These are phyloP conservation scores for Mentha longifolia DNA, from an alignment of 257 asterid species.

Conservation along the genomic window DNA sequence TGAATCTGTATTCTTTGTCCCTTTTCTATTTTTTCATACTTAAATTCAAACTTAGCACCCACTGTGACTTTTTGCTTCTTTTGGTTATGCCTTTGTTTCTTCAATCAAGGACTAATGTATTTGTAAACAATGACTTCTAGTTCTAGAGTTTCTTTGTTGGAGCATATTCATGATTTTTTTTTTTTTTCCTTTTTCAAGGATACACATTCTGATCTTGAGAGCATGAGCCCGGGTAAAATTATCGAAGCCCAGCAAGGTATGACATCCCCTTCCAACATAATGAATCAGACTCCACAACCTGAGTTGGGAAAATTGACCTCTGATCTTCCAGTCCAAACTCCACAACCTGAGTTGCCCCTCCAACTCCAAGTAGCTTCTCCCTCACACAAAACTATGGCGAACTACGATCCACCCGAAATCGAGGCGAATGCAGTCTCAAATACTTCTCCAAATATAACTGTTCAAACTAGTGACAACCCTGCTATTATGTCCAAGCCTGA, in stretches of 20 bases:
- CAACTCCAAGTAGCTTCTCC: too few species aligned
- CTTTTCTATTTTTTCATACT: not conserved
- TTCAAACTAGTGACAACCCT: not conserved
- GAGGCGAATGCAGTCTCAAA: not conserved
- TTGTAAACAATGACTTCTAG: not conserved
- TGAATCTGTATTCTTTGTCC: not conserved
- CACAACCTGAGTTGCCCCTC: too few species aligned
- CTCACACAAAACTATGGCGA: not conserved
- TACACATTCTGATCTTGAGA: too few species aligned
- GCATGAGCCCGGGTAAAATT: too few species aligned
- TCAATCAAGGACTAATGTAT: not conserved
- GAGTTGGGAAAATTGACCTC: too few species aligned
- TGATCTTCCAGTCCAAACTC: too few species aligned
- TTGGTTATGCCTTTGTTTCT: not conserved
- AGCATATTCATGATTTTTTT: not conserved
- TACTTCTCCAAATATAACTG: not conserved
- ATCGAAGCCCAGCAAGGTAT: too few species aligned
- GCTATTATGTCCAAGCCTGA: not conserved
- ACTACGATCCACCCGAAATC: not conserved
- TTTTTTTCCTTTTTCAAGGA: too few species aligned
- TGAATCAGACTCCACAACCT: too few species aligned
- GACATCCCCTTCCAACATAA: too few species aligned
- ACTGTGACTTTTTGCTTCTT: not conserved
- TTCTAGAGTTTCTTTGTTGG: too few species aligned
- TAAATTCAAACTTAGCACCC: too few species aligned